phyloP scores from a whole-genome alignment of 2,329 filamentous ascomycete genomes.

The Claviceps capensis region DNA sequence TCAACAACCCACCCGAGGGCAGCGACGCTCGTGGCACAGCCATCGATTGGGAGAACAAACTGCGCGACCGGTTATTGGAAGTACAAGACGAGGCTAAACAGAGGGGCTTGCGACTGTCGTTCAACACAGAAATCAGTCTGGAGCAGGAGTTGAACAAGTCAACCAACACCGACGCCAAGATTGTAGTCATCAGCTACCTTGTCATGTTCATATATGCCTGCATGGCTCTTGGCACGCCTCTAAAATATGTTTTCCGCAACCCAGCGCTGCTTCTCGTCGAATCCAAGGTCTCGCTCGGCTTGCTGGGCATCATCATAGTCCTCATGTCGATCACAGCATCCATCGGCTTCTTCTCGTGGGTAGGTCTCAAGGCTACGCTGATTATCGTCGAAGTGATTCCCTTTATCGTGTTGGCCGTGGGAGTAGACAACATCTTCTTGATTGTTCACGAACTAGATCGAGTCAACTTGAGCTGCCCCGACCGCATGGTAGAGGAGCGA shows the following conservation, averaged over 20 bases:
- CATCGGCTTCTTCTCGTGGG: slow-evolving; percentile 85
- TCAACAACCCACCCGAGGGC: slow-evolving; percentile 71
- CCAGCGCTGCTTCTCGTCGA: slow-evolving; percentile 78
- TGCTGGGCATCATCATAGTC: slow-evolving; percentile 88
- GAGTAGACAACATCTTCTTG: slow-evolving; percentile 97
- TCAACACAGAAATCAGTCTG: slow-evolving; percentile 88
- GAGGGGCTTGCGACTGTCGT: slow-evolving; percentile 75
- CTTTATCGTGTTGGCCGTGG: slow-evolving; percentile 89
- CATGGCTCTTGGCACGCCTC: slow-evolving; percentile 74
- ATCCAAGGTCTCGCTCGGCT: slow-evolving; percentile 92
- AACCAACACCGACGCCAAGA: slow-evolving; percentile 95
- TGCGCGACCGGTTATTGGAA: slow-evolving; percentile 61
- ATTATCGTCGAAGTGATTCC: slow-evolving; percentile 99
- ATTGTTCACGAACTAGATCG: slow-evolving; percentile 97
- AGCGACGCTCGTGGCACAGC: slow-evolving; percentile 56
- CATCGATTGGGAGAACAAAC: slow-evolving; percentile 76
- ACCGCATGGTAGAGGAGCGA: slow-evolving; percentile 74
- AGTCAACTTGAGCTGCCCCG: slow-evolving; percentile 82
- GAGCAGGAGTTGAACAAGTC: slow-evolving; percentile 96
- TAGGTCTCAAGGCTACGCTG: slow-evolving; percentile 83
- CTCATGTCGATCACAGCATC: slow-evolving; percentile 95
- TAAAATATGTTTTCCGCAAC: slow-evolving; percentile 66
- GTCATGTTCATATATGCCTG: slow-evolving; percentile 99
- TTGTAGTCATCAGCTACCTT: slow-evolving; percentile 89
- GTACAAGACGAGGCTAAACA: slow-evolving; percentile 66